Evolutionary conservation across 169 alveolate species (phyloP).

Genomic region (Theileria luwenshuni): DNA sequence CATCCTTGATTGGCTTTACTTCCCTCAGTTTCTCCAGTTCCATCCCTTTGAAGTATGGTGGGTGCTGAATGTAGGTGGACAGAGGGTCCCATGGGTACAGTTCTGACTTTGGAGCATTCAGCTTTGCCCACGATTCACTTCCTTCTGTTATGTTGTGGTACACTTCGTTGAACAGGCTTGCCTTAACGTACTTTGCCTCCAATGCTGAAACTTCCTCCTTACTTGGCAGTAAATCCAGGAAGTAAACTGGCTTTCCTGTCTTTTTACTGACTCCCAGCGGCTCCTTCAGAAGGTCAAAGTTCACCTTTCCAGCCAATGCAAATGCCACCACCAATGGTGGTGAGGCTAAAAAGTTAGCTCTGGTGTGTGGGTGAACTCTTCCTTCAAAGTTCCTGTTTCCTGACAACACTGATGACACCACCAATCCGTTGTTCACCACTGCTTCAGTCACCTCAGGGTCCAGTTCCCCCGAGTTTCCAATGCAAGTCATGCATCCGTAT

Average conservation of each 20-base stretch:
- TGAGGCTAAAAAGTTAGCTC: slow-evolving; percentile 96
- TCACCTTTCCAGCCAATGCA: slow-evolving; percentile 93
- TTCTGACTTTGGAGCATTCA: slow-evolving; percentile 85
- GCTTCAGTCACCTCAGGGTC: slow-evolving; percentile 91
- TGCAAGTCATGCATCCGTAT: slow-evolving; percentile 98
- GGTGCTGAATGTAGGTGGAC: slow-evolving; percentile 93
- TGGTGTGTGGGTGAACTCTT: slow-evolving; percentile 91
- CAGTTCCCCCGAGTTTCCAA: slow-evolving; percentile 95
- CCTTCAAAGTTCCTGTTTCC: slow-evolving; percentile 97
- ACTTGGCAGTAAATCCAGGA: slow-evolving; percentile 92
- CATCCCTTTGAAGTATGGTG: slow-evolving; percentile 91
- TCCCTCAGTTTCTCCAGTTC: slow-evolving; percentile 42
- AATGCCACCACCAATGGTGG: slow-evolving; percentile 96
- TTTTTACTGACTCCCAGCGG: slow-evolving; percentile 85
- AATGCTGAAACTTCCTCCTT: slow-evolving; percentile 81
- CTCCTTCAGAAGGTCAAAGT: slow-evolving; percentile 89
- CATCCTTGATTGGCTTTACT: slow-evolving; percentile 72
- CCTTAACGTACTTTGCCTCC: slow-evolving; percentile 82
- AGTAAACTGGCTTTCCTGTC: slow-evolving; percentile 88
- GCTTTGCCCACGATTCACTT: slow-evolving; percentile 90
- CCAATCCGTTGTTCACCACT: slow-evolving; percentile 85
- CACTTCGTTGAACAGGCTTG: slow-evolving; percentile 90
- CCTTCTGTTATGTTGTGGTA: slow-evolving; percentile 89
- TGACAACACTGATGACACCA: slow-evolving; percentile 91
- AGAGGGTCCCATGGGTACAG: slow-evolving; percentile 90